Evolutionary conservation across 2,329 filamentous ascomycete genomes (phyloP).

Genomic region (Huntiella moniliformis): DNA sequence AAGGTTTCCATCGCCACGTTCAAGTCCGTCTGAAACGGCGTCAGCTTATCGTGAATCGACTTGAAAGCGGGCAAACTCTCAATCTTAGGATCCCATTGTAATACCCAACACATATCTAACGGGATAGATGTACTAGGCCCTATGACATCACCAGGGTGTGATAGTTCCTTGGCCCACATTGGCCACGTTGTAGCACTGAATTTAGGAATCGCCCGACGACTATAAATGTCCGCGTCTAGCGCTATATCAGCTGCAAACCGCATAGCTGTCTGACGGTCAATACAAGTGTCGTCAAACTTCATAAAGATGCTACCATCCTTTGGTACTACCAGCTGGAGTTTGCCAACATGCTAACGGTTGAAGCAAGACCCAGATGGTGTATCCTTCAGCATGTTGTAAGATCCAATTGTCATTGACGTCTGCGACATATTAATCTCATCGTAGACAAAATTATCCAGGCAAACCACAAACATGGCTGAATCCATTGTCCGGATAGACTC

Average conservation of each 20-base stretch:
- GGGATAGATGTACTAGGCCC: slow-evolving; percentile 94
- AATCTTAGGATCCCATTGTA: no score
- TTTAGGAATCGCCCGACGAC: slow-evolving; percentile 46
- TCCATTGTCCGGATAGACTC: slow-evolving; percentile 94
- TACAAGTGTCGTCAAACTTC: slow-evolving; percentile 97
- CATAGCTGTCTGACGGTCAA: slow-evolving; percentile 91
- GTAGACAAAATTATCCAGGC: slow-evolving; percentile 82
- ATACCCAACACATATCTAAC: slow-evolving; percentile 50
- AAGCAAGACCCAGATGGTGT: slow-evolving; percentile 96
- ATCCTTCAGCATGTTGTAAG: slow-evolving; percentile 32
- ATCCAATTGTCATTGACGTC: slow-evolving; percentile 54
- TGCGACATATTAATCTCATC: slow-evolving; percentile 68
- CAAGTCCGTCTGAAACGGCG: slow-evolving; percentile 80
- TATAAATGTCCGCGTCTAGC: slow-evolving; percentile 91
- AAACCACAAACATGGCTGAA: slow-evolving; percentile 79
- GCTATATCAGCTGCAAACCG: slow-evolving; percentile 93
- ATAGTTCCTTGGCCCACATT: slow-evolving; percentile 84
- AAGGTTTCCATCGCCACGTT: slow-evolving; percentile 87
- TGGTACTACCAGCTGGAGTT: slow-evolving; percentile 96
- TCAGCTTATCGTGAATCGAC: slow-evolving; percentile 18
- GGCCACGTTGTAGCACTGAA: slow-evolving; percentile 90
- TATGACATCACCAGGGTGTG: slow-evolving; percentile 80
- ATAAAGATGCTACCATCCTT: slow-evolving; percentile 97
- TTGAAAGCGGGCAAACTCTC: slow-evolving; percentile 64
- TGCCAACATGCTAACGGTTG: slow-evolving; percentile 89